Conservation (phyloP, 768 basidiomycete species). For the Fomitopsis pulvina region DNA sequence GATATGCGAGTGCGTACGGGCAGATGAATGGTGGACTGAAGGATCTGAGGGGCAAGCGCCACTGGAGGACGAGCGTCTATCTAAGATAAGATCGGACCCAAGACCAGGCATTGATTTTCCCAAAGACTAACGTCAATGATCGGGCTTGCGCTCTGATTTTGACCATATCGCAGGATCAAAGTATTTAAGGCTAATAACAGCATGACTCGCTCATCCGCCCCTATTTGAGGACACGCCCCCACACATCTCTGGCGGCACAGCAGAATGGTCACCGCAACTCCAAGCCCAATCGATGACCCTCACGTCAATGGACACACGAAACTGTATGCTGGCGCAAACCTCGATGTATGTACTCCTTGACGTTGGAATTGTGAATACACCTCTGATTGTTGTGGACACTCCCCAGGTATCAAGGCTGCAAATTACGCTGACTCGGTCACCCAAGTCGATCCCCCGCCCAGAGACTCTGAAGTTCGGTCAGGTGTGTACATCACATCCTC, state of each 20-base stretch:
- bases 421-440: constrained; percentile 36
- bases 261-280: background rate
- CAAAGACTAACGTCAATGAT: too few species aligned
- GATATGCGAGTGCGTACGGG: background rate
- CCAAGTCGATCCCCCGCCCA: constrained; percentile 44
- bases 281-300: background rate
- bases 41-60: too few species aligned
- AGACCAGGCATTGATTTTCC: too few species aligned
- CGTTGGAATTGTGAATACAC: background rate
- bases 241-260: background rate
- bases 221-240: background rate
- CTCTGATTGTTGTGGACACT: background rate
- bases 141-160: too few species aligned
- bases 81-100: background rate
- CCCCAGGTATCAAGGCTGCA: constrained; percentile 50
- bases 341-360: background rate
- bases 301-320: background rate
- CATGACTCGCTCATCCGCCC: too few species aligned
- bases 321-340: background rate
- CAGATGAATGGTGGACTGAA: too few species aligned
- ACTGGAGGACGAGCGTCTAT: too few species aligned
- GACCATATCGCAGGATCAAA: too few species aligned
- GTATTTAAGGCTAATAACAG: too few species aligned
- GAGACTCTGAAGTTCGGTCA: constrained; percentile 51
- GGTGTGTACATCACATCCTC: constrained; percentile 27